Conservation (phyloP, 225 moss, liverwort and hornwort genomes). For the Takakia lepidozioides region DNA sequence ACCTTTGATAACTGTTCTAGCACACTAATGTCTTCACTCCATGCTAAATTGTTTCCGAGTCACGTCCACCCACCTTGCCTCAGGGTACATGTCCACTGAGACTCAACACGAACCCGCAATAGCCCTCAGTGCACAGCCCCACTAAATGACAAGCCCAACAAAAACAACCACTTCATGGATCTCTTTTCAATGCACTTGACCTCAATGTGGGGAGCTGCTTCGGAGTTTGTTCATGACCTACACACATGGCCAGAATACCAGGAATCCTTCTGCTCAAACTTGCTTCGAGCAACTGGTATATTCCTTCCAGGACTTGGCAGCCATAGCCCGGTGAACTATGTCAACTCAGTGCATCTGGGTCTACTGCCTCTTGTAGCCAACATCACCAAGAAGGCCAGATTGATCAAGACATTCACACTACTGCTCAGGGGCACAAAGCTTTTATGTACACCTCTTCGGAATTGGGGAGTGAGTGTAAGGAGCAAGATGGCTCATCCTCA, state of each 20-base stretch:
- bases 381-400: constrained; percentile 2
- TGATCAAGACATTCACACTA: constrained; percentile 13
- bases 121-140: no score
- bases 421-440: no score
- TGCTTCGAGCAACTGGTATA: constrained; percentile 17
- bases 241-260: constrained; percentile 8
- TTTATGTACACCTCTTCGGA: no score
- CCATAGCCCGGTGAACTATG: constrained; percentile 34
- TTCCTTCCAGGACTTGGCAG: constrained; percentile 21
- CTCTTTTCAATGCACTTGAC: constrained; percentile 26
- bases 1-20: no score
- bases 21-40: no score
- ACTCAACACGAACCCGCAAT: no score
- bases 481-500: no score
- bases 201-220: constrained; percentile 42
- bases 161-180: constrained; percentile 29
- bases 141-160: no score
- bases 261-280: constrained; percentile 14
- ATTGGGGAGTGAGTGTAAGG: no score
- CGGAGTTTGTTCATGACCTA: constrained; percentile 6
- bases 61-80: no score
- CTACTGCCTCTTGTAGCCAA: constrained; percentile 22
- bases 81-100: no score
- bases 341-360: constrained; percentile 35
- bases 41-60: no score